These are phyloP conservation scores for Rutstroemia sp. DNA, from an alignment of 2,329 filamentous ascomycete species.

Conservation along the genomic window DNA sequence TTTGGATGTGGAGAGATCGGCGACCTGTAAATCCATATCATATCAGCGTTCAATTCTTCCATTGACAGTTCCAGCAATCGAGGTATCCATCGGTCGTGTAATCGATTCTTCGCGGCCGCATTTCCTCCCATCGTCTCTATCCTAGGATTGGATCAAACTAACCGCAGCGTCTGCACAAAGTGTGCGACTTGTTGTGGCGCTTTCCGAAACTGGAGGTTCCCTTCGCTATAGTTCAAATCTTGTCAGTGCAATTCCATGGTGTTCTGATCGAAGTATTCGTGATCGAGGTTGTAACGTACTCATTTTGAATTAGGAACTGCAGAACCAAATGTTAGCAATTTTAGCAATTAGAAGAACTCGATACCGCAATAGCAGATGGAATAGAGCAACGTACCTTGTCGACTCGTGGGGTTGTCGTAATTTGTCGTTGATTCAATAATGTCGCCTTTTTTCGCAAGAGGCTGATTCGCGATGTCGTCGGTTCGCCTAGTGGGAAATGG, in stretches of 20 bases:
- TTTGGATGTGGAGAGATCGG: slow-evolving; percentile 98
- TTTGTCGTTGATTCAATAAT: slow-evolving; percentile 6
- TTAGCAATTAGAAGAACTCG: background rate
- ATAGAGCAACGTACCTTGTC: slow-evolving; percentile 3
- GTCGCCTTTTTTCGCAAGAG: slow-evolving; percentile 3
- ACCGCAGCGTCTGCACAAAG: slow-evolving; percentile 32
- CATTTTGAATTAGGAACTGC: slow-evolving; percentile 29
- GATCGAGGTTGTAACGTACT: slow-evolving; percentile 21
- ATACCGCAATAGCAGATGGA: background rate
- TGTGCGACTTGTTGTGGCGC: slow-evolving; percentile 32
- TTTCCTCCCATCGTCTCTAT: slow-evolving; percentile 21
- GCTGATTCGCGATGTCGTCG: background rate
- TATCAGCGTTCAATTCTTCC: slow-evolving; percentile 18
- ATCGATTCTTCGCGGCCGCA: background rate
- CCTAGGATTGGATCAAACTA: slow-evolving; percentile 19
- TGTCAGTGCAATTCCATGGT: slow-evolving; percentile 3
- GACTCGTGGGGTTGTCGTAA: slow-evolving; percentile 7
- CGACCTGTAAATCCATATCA: slow-evolving; percentile 52
- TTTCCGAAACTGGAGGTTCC: slow-evolving; percentile 29
- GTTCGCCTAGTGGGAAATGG: background rate
- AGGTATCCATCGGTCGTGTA: slow-evolving; percentile 3
- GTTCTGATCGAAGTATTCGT: slow-evolving; percentile 6
- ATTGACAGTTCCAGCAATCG: background rate
- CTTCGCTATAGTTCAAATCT: slow-evolving; percentile 23
- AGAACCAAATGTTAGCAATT: slow-evolving; percentile 2